Conservation (phyloP, 108 stramenopile species). For the Fragilariopsis cylindrus region DNA sequence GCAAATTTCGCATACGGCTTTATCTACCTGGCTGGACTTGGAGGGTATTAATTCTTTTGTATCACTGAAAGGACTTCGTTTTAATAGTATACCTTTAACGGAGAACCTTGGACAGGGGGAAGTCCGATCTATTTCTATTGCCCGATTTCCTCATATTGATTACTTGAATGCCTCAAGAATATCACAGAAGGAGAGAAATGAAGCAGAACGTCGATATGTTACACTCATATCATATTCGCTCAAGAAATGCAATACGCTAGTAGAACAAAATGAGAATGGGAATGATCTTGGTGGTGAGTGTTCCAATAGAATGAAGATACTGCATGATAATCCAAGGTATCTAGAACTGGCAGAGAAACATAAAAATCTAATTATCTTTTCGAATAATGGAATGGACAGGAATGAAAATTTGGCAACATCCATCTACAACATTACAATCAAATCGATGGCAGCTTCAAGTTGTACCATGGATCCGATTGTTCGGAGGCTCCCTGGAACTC, state of each 20-base stretch:
- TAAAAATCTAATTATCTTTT: conserved; percentile 47
- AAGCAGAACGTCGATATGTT: conserved; percentile 82
- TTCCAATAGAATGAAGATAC: conserved; percentile 16
- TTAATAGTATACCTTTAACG: conserved; percentile 75
- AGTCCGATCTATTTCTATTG: conserved; percentile 72
- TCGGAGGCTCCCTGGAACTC: conserved; percentile 64
- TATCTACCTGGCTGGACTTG: conserved; percentile 67
- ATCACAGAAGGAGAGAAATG: conserved; percentile 61
- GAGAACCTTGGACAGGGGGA: conserved; percentile 68
- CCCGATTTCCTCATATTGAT: conserved; percentile 61
- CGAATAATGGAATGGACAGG: conserved; percentile 8
- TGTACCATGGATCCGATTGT: conserved; percentile 73
- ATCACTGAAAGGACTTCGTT: conserved; percentile 51
- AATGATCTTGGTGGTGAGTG: neutral
- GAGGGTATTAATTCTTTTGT: conserved; percentile 52
- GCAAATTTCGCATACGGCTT: conserved; percentile 68
- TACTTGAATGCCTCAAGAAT: conserved; percentile 77
- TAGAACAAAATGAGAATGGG: neutral
- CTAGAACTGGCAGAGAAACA: conserved; percentile 48
- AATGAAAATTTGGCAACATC: conserved; percentile 44
- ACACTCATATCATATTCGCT: conserved; percentile 32
- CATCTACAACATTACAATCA: conserved; percentile 71
- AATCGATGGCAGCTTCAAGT: conserved; percentile 69
- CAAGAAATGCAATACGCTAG: neutral
- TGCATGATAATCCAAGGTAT: conserved; percentile 66